phyloP scores from a whole-genome alignment of 371 early-diverging fungal genomes.

The Mortierella sp. region DNA sequence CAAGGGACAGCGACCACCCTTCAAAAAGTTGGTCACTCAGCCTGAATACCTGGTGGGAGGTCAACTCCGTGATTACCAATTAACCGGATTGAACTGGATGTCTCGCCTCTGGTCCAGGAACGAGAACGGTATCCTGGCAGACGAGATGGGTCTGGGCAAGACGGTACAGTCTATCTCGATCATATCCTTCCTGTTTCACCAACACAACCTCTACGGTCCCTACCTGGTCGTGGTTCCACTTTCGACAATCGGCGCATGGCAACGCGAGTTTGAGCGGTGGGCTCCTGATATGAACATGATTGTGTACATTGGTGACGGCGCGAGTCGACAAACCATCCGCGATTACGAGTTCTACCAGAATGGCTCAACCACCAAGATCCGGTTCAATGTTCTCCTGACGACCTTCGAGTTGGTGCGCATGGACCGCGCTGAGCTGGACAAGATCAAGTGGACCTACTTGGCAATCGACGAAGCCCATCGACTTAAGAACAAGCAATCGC shows the following conservation, averaged over 20 bases:
- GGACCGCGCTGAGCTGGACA: conserved; percentile 84
- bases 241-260: conserved; percentile 96
- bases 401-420: conserved; percentile 96
- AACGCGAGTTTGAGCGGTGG: conserved; percentile 94
- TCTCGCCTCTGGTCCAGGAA: conserved; percentile 97
- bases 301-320: conserved; percentile 90
- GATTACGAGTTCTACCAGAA: conserved; percentile 91
- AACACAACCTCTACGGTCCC: conserved; percentile 90
- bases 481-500: conserved; percentile 91
- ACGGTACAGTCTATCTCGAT: conserved; percentile 99
- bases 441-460: conserved; percentile 87
- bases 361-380: conserved; percentile 66
- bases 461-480: conserved; percentile 96
- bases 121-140: conserved; percentile 96
- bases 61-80: conserved; percentile 96
- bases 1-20: conserved; percentile 77
- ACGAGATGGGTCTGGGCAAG: conserved; percentile 98
- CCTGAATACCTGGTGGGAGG: conserved; percentile 92
- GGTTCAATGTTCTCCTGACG: conserved; percentile 94
- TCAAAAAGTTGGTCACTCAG: conserved; percentile 82
- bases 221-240: conserved; percentile 97
- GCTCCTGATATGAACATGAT: conserved; percentile 95
- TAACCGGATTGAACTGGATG: conserved; percentile 99
- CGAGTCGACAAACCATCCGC: conserved; percentile 86
- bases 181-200: conserved; percentile 93